A percentile compares a stretch with the other conserved stretches of the same genome.
These are phyloP conservation scores for Drechslerella stenobrocha DNA, from an alignment of 2,329 filamentous ascomycete species.

Conservation along the genomic window DNA sequence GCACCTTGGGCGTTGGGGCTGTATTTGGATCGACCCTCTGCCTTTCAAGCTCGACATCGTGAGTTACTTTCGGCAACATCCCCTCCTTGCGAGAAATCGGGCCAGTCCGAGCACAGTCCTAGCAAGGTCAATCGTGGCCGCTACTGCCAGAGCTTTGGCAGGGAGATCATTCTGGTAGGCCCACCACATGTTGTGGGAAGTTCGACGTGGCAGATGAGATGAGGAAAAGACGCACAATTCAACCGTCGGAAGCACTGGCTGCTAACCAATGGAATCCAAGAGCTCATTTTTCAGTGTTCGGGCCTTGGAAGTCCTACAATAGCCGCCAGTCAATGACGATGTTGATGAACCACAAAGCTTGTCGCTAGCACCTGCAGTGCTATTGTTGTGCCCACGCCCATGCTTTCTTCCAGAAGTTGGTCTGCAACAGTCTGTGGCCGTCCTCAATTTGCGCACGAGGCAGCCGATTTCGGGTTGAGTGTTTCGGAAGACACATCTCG, in stretches of 20 bases:
- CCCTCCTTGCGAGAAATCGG: background rate
- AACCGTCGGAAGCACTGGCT: too few species aligned
- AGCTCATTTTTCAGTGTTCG: too few species aligned
- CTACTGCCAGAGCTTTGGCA: slow-evolving; percentile 11
- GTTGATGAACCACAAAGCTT: slow-evolving; percentile 28
- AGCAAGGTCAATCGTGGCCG: slow-evolving; percentile 40
- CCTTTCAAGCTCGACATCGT: background rate
- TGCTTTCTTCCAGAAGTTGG: background rate
- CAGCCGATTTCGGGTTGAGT: slow-evolving; percentile 20
- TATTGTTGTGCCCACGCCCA: background rate
- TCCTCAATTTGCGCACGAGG: slow-evolving; percentile 35
- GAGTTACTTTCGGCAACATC: background rate
- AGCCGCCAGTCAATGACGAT: too few species aligned
- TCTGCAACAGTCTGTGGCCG: background rate
- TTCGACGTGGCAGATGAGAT: slow-evolving; percentile 32
- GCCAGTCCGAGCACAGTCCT: slow-evolving; percentile 14
- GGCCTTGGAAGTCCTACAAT: too few species aligned
- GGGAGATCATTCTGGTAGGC: slow-evolving; percentile 34
- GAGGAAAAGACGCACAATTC: background rate
- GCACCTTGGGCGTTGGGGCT: too few species aligned
- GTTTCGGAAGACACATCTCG: slow-evolving; percentile 23
- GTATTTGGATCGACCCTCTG: too few species aligned
- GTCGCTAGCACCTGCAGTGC: background rate
- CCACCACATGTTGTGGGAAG: slow-evolving; percentile 34
- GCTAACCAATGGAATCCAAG: too few species aligned